phyloP scores from a whole-genome alignment of 257 asterid species.

The Nicotiana obtusifolia region DNA sequence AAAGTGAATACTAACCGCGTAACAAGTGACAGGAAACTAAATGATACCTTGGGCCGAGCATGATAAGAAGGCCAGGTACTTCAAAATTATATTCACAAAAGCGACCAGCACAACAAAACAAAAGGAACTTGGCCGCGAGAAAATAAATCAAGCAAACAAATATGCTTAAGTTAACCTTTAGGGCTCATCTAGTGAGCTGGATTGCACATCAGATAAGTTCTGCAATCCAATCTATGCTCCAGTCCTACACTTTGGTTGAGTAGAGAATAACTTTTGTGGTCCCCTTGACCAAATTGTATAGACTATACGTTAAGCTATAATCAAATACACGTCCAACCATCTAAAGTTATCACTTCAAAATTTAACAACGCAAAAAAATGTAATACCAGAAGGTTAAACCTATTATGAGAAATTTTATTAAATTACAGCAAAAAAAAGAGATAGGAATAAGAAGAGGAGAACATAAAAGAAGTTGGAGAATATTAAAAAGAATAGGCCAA shows the following conservation, averaged over 20 bases:
- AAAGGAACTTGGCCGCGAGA: not conserved
- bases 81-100: not conserved
- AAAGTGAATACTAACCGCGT: not conserved
- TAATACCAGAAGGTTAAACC: not conserved
- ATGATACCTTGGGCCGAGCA: not conserved
- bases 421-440: not conserved
- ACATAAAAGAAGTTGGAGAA: not conserved
- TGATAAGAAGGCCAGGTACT: not conserved
- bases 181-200: not conserved
- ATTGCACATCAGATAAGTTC: not conserved
- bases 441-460: not conserved
- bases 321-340: not conserved
- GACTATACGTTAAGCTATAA: not conserved
- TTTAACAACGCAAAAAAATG: not conserved
- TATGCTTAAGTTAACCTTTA: not conserved
- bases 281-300: not conserved
- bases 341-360: not conserved
- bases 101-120: not conserved
- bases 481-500: not conserved
- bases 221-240: slow-evolving; percentile 1
- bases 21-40: not conserved
- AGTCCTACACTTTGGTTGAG: not conserved
- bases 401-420: not conserved
- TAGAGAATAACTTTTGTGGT: not conserved
- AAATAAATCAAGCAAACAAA: not conserved